Evolutionary conservation across 2,329 filamentous ascomycete genomes (phyloP), one percentile per base, ranked within the genome.

Genomic region (Stemphylium vesicarium): DNA sequence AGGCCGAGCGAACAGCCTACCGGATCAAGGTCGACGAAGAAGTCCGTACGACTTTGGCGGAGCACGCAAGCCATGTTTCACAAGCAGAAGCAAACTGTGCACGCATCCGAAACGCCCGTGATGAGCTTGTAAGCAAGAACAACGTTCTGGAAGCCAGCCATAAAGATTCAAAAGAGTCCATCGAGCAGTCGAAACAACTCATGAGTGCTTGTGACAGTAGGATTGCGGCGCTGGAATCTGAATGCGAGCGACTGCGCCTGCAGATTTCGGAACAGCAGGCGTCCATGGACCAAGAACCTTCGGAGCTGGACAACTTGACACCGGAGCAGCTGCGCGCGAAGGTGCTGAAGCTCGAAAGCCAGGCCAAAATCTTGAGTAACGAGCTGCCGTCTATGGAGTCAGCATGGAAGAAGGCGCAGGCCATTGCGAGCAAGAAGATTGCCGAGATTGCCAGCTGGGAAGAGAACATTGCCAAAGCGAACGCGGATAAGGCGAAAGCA

Each of bases 401-500:
- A 47, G 94, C 94, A 0, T 97, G 92, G 81, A 96, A 90, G 75
- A 94, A 93, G 75, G 90, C 93, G 47, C 91, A 93, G 71, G 87
- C 87, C 18, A 77, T 96, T 53, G 92, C 92, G 7, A 88, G 89
- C 46, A 94, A 92, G 79, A 98, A 96, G 76, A 87, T 96, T 31
- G 84, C 89, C 66, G 92, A 96, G 59, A 86, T 90, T 47, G 80
- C 82, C 5, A 81, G 84, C 4, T 80, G 92, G 70, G 93, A 98
- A 77, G 92, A 96, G 52, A 90, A 89, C 59, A 81, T 94, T 33
- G 79, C 85, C 15, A 81, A 90, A 20, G 79, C 96, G 16, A 86
- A 85, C 36, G 91, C 92, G 0, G 92, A 99, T 77, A 99, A 99
- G 79, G 88, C 89, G 62, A 98, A 97, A 76, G 94, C 94, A 1